Base-by-base conservation (phyloP, 768 basidiomycete genomes). In the Pleurotus ostreatus region DNA sequence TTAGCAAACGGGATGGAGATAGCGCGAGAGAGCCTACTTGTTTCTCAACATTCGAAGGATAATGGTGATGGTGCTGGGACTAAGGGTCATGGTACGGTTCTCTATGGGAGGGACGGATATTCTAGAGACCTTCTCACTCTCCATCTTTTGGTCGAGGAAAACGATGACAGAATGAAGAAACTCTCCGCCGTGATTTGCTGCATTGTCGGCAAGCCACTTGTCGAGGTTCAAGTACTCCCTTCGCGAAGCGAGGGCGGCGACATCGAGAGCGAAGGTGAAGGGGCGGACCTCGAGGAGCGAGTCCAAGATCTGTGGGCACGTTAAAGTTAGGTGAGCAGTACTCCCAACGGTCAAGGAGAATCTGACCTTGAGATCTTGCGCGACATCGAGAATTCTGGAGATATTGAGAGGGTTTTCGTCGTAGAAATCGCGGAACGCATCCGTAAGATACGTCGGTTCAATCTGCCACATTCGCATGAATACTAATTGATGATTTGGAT, bases 401-500 rank as follows among this genome's bases (percentile, higher is more conserved):
- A 98, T 92, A 66, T 98, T 97, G 55, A 94, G 80, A 40, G 92
- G 91, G 59, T 86, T 92, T 64, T 95, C 93, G 47, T 88, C 82
- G 70, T 98, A 97, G 66, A 94, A 95, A 60, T 94, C 92, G 26
- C 88, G 84, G 71, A 98, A 89, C 5, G 93, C 92, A 55, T 86
- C 81, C 4, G 93, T 87, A 49, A 98, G 81, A 68, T 94, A 92
- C 0, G 85, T 75, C 0, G 90, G 91, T 64, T 94, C 84, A 43
- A 92, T 88, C 65, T 95, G 92, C 89, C 92, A 95, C 55, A 99
- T 85, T 47, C 94, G 83, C 85, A 96, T 94, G 75, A 98, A 98
- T 56, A 98, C 94, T 8, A 99, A 82, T 62, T 97, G 93, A 64
- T 97, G 94, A 62, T 94, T 94, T 6, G 94, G 94, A 65, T 95